A percentile compares a stretch with the other conserved stretches of the same genome.
These are phyloP conservation scores for Miamiensis avidus DNA, from an alignment of 169 alveolate species.

Conservation along the genomic window DNA sequence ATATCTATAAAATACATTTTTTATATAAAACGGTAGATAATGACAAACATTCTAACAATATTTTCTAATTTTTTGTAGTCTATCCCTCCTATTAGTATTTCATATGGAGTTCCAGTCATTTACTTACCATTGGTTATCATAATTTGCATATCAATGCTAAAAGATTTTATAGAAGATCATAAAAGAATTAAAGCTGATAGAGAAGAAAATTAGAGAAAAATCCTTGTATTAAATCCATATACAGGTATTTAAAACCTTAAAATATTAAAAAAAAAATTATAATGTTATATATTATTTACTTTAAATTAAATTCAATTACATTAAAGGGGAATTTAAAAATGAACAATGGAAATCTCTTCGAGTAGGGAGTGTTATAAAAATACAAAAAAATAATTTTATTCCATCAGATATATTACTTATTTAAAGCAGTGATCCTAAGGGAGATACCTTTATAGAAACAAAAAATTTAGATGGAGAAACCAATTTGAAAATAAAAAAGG, in stretches of 20 bases:
- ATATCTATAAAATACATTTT: no score
- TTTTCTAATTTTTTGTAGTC: conserved; percentile 91
- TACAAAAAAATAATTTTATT: conserved; percentile 85
- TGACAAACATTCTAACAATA: no score
- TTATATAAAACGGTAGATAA: no score
- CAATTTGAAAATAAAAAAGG: conserved; percentile 87
- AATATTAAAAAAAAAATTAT: no score
- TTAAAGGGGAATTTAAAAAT: neutral
- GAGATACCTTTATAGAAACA: conserved; percentile 91
- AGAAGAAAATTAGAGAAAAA: conserved; percentile 86
- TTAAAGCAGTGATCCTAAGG: conserved; percentile 86
- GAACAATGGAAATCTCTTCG: conserved; percentile 50
- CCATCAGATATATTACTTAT: conserved; percentile 96
- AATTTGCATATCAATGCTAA: conserved; percentile 91
- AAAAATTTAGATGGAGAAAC: conserved; percentile 95
- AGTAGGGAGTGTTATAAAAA: conserved; percentile 94
- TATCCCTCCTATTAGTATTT: conserved; percentile 93
- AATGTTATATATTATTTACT: no score
- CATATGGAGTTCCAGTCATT: conserved; percentile 97
- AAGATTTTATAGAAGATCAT: conserved; percentile 97
- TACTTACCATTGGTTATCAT: conserved; percentile 94
- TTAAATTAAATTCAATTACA: no score
- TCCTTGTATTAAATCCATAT: no score
- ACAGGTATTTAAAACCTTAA: no score
- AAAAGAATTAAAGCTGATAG: conserved; percentile 94